phyloP scores from a whole-genome alignment of 805 yeast genomes.

The Tetrapisispora phaffii region DNA sequence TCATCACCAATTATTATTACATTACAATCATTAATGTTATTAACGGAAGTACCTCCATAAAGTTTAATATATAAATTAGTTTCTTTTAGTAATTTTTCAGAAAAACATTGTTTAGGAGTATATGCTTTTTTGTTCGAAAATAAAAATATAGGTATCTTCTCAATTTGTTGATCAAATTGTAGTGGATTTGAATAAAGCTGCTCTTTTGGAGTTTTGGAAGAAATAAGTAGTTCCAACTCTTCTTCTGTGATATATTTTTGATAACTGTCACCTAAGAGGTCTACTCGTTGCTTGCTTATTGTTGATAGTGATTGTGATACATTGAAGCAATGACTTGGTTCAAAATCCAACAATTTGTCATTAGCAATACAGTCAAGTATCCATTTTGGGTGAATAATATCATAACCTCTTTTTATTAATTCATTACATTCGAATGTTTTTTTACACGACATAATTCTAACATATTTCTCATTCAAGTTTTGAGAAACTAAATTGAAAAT shows the following conservation, averaged over 20 bases:
- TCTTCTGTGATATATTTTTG: constrained; percentile 9
- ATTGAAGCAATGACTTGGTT: constrained; percentile 47
- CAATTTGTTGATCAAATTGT: not conserved
- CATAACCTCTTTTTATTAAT: constrained; percentile 41
- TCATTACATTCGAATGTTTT: constrained; percentile 32
- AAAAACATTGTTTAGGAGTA: constrained; percentile 16
- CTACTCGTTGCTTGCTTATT: constrained; percentile 34
- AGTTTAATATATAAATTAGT: constrained; percentile 25
- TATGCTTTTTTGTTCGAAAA: constrained; percentile 32
- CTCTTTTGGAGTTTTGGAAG: not conserved
- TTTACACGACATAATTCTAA: constrained; percentile 32
- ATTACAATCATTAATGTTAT: constrained; percentile 26
- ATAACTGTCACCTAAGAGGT: constrained; percentile 56
- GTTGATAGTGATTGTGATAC: constrained; percentile 29
- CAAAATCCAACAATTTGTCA: constrained; percentile 39
- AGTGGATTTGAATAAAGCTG: not conserved
- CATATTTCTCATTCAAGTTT: constrained; percentile 7
- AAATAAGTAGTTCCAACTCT: constrained; percentile 7
- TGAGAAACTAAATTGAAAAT: constrained; percentile 28
- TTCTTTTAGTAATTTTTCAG: constrained; percentile 8
- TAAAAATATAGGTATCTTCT: constrained; percentile 23
- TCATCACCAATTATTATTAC: constrained; percentile 31
- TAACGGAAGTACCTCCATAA: constrained; percentile 38
- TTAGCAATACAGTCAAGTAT: constrained; percentile 44
- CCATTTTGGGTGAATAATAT: constrained; percentile 64